Conservation (phyloP, 495 filamentous ascomycete genomes). For the Aspergillus baeticus region DNA sequence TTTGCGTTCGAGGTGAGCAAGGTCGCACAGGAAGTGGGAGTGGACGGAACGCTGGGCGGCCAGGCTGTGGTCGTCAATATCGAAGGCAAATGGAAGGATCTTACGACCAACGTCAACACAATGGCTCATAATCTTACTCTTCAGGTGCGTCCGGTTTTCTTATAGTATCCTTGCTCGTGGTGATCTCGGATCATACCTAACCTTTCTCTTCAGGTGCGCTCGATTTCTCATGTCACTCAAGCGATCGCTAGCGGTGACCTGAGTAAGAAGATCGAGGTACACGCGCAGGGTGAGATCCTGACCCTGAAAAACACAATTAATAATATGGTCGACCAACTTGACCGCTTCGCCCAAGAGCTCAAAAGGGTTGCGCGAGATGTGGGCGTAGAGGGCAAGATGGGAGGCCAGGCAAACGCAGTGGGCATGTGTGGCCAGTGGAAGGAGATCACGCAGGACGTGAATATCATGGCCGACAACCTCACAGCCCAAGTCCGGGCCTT, state of each 20-base stretch:
- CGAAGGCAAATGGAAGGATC: slow-evolving; percentile 98
- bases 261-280: slow-evolving; percentile 93
- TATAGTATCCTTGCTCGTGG: slow-evolving; percentile 34
- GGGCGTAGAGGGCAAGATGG: slow-evolving; percentile 98
- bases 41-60: slow-evolving; percentile 94
- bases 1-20: slow-evolving; percentile 99
- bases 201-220: no score
- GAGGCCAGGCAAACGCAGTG: slow-evolving; percentile 93
- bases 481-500: slow-evolving; percentile 98
- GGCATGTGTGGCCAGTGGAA: slow-evolving; percentile 96
- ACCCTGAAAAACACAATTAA: slow-evolving; percentile 97
- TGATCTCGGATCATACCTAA: no score
- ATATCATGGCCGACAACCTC: slow-evolving; percentile 97
- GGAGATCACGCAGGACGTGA: slow-evolving; percentile 97
- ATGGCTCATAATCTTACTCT: slow-evolving; percentile 96
- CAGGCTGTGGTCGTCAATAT: slow-evolving; percentile 97
- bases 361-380: slow-evolving; percentile 96
- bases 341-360: slow-evolving; percentile 94
- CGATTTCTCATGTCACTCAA: slow-evolving; percentile 92
- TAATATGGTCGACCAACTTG: slow-evolving; percentile 96
- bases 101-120: slow-evolving; percentile 84
- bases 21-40: slow-evolving; percentile 96
- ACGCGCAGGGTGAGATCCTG: slow-evolving; percentile 92
- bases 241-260: slow-evolving; percentile 94
- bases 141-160: slow-evolving; percentile 90